Base-by-base conservation (phyloP, 2,329 filamentous ascomycete genomes). In the Penicillium sp. region DNA sequence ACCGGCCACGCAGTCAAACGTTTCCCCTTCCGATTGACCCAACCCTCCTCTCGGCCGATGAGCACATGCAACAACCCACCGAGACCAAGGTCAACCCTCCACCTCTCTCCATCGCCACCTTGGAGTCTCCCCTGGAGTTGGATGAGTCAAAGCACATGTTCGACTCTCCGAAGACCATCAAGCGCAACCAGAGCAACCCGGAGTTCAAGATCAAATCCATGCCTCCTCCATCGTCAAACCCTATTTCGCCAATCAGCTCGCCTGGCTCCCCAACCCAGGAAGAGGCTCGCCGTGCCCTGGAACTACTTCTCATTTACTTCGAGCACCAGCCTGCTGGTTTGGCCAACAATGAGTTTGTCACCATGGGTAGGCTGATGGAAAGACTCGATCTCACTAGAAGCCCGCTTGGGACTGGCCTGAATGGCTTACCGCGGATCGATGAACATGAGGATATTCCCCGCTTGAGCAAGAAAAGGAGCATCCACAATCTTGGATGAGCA, bases 1-100 rank as follows among this genome's bases (percentile, higher is more conserved):
- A 89, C 64, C 83, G 91, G 52, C 90, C 90, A n/a, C 83, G 91
- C 67, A 94, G 90, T 71, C 91, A 95, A 72, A 96, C 91, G 0
- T 92, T 96, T 59, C 91, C 92, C 1, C 86, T 87, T 40, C 63
- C 67, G 43, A 60, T 74, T 31, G 79, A 86, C 61, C 79, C 83
- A 29, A 67, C 59, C 16, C 82, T 82, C 64, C 78, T 83, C 58
- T 78, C 80, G 3, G 52, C 65, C 34, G 77, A 79, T 24, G 73
- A 79, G 44, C 75, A 77, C 1, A 77, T 79, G n/a, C 83, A 86
- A 14, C 66, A 81, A 21, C 82, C 79, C n/a, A 79, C 83, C 18
- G 85, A 85, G 67, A 79, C 79, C 58, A 66, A 76, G 5, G 70
- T 73, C 36, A 70, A 75, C 36, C 68, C 75, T 36, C 68, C 69